Evolutionary conservation across 108 stramenopile species (phyloP).

Genomic region (Nannochloropsis oceanica): DNA sequence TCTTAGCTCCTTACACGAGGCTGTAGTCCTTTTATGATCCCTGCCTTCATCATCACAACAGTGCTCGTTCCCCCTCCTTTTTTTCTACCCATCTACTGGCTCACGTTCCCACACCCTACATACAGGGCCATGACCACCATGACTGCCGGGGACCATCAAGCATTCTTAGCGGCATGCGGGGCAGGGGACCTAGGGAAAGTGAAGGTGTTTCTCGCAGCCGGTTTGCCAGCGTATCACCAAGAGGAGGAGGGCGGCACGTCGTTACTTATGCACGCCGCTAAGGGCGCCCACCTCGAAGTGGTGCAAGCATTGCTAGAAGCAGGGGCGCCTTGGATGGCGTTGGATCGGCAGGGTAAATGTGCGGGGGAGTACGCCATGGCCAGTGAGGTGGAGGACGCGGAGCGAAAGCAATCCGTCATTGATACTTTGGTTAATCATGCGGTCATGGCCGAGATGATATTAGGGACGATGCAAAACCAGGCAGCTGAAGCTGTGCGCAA

Average conservation of each 20-base stretch:
- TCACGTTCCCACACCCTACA: too few relatives aligned
- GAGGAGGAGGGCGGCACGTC: not conserved
- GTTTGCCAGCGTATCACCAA: not conserved
- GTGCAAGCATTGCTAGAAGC: not conserved
- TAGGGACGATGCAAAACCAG: conserved; percentile 35
- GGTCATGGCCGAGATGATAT: conserved; percentile 39
- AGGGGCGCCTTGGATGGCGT: conserved; percentile 76
- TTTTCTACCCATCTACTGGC: too few relatives aligned
- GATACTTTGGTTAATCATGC: conserved; percentile 56
- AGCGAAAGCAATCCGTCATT: conserved; percentile 32
- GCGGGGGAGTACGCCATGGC: conserved; percentile 75
- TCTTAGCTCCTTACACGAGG: too few relatives aligned
- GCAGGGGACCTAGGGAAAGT: not conserved
- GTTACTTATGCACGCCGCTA: conserved; percentile 9
- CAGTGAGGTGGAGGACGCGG: conserved; percentile 36
- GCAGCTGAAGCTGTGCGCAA: conserved; percentile 49
- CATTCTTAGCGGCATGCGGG: not conserved
- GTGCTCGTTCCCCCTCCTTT: too few relatives aligned
- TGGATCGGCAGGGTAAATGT: conserved; percentile 58
- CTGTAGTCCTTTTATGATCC: too few relatives aligned
- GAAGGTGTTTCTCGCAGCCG: not conserved
- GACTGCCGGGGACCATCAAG: too few relatives aligned
- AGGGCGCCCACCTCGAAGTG: not conserved
- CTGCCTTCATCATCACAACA: too few relatives aligned
- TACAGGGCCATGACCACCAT: too few relatives aligned